These are phyloP conservation scores for Atkinsonella hypoxylon DNA, from an alignment of 2,329 filamentous ascomycete species.

Conservation along the genomic window DNA sequence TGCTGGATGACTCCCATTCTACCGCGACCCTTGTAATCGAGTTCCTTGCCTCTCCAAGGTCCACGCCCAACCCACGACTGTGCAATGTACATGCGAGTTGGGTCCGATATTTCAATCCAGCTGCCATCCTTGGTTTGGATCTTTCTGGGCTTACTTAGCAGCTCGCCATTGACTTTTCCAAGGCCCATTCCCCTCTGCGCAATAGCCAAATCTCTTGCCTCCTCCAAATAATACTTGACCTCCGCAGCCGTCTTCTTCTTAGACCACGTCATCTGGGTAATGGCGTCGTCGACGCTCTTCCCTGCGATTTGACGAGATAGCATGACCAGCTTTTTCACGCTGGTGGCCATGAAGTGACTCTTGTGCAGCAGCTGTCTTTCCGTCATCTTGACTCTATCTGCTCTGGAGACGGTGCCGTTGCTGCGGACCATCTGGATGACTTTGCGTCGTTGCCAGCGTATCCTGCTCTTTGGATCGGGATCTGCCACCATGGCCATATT, in stretches of 20 bases:
- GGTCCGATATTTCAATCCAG: constrained; percentile 58
- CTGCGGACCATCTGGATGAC: constrained; percentile 63
- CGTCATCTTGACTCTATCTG: constrained; percentile 54
- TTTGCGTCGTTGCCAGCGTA: constrained; percentile 74
- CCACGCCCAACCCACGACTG: constrained; percentile 88
- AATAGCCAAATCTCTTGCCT: constrained; percentile 71
- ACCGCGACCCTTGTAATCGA: constrained; percentile 68
- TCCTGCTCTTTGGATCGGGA: constrained; percentile 59
- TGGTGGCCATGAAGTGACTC: constrained; percentile 68
- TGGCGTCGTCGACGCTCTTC: constrained; percentile 88
- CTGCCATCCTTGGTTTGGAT: constrained; percentile 67
- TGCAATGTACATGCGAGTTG: constrained; percentile 77
- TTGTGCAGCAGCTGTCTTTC: constrained; percentile 45
- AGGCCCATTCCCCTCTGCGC: constrained; percentile 78
- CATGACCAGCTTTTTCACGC: constrained; percentile 80
- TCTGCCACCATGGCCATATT: constrained; percentile 55
- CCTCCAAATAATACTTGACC: constrained; percentile 65
- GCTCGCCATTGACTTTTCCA: constrained; percentile 28
- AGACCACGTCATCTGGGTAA: constrained; percentile 88
- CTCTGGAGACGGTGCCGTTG: constrained; percentile 39
- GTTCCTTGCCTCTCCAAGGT: constrained; percentile 40
- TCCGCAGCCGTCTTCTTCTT: constrained; percentile 86
- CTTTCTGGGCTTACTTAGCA: constrained; percentile 28
- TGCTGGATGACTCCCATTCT: constrained; percentile 54
- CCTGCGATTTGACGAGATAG: constrained; percentile 81